Percentiles rank a stretch among this genome's conserved stretches.
Evolutionary conservation across 306 rosid species (phyloP).

Genomic region (Medicago truncatula): MtrunA17r5.0-ANR NC_053047.1:31194001-31194500

Average conservation of each 20-base stretch:
- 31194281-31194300: constrained; percentile 30
- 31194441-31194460: background rate
- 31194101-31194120: too few relatives aligned
- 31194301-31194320: background rate
- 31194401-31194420: background rate
- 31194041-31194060: too few relatives aligned
- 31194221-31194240: too few relatives aligned
- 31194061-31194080: too few relatives aligned
- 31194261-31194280: constrained; percentile 71
- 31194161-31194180: too few relatives aligned
- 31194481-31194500: background rate
- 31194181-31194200: too few relatives aligned
- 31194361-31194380: constrained; percentile 34
- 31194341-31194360: constrained; percentile 14
- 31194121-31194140: too few relatives aligned
- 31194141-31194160: too few relatives aligned
- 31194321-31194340: constrained; percentile 20
- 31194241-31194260: constrained; percentile 60
- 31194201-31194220: too few relatives aligned
- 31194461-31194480: background rate
- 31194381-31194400: constrained; percentile 6
- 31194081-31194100: too few relatives aligned
- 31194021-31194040: too few relatives aligned
- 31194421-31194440: background rate
- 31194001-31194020: too few relatives aligned